Conservation (phyloP, 2,329 filamentous ascomycete genomes). For the Didymella sp. region DNA sequence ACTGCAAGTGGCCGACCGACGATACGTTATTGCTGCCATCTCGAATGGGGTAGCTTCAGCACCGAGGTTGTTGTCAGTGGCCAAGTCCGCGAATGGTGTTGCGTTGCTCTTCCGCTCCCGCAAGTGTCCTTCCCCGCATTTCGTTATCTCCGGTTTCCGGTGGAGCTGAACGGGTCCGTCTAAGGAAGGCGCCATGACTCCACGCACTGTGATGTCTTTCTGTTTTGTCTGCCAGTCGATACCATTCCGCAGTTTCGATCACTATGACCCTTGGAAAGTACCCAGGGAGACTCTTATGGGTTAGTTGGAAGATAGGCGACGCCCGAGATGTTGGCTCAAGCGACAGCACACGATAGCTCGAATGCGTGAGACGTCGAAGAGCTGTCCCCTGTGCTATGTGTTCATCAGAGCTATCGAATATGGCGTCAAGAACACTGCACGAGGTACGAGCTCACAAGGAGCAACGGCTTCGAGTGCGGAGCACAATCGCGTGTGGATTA, state of each 20-base stretch:
- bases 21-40: background rate
- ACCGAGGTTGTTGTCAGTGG: constrained; percentile 13
- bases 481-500: too few species aligned
- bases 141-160: constrained; percentile 1
- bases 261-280: background rate
- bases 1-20: background rate
- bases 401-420: too few species aligned
- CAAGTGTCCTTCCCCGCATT: constrained; percentile 14
- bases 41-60: constrained; percentile 8
- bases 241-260: background rate
- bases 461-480: too few species aligned
- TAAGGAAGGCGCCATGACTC: too few species aligned
- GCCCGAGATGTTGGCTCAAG: too few species aligned
- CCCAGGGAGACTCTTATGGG: too few species aligned
- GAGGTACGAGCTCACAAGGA: too few species aligned
- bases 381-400: too few species aligned
- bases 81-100: constrained; percentile 21
- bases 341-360: too few species aligned
- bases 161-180: background rate
- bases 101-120: background rate
- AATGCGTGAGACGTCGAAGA: too few species aligned
- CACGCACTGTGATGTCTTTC: background rate
- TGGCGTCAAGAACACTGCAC: too few species aligned
- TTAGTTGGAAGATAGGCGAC: too few species aligned
- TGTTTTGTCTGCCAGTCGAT: background rate